These are phyloP conservation scores for Vigna angularis DNA, from an alignment of 306 rosid species.

Conservation along the genomic window DNA sequence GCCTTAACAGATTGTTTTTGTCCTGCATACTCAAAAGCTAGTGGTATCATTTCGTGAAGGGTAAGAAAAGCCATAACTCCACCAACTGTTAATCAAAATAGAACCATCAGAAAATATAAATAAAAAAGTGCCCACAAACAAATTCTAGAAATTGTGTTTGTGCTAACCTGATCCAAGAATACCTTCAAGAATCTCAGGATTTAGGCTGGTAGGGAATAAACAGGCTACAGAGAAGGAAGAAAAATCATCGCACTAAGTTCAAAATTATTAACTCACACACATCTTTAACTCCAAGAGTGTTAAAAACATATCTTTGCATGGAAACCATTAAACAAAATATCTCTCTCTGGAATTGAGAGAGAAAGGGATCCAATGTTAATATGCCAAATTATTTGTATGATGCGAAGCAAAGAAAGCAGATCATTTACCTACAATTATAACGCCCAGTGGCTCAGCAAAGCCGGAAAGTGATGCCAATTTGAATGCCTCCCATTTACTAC, in stretches of 20 bases:
- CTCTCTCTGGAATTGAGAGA: conserved; percentile 1
- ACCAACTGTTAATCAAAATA: conserved; percentile 65
- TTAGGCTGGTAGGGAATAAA: conserved; percentile 88
- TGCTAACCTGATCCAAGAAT: conserved; percentile 87
- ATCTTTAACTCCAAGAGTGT: neutral
- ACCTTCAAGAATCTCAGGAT: conserved; percentile 96
- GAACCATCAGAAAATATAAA: conserved; percentile 6
- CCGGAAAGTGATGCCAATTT: conserved; percentile 97
- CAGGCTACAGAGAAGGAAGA: conserved; percentile 66
- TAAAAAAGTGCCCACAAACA: neutral
- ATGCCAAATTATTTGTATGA: neutral
- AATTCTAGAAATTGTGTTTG: conserved; percentile 1
- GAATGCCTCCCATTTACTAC: conserved; percentile 98
- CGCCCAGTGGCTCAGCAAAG: conserved; percentile 93
- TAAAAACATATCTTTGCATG: conserved; percentile 1
- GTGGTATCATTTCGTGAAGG: conserved; percentile 95
- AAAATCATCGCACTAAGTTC: conserved; percentile 26
- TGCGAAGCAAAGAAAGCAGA: conserved; percentile 33
- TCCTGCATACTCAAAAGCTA: conserved; percentile 97
- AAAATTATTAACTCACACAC: conserved; percentile 4
- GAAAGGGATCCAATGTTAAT: conserved; percentile 21
- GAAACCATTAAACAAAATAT: neutral
- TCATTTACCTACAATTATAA: conserved; percentile 81
- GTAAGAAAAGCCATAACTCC: conserved; percentile 98
- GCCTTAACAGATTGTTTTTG: conserved; percentile 93